Base-by-base conservation (phyloP, 345 rosid species). In the Cochlearia excelsa region DNA sequence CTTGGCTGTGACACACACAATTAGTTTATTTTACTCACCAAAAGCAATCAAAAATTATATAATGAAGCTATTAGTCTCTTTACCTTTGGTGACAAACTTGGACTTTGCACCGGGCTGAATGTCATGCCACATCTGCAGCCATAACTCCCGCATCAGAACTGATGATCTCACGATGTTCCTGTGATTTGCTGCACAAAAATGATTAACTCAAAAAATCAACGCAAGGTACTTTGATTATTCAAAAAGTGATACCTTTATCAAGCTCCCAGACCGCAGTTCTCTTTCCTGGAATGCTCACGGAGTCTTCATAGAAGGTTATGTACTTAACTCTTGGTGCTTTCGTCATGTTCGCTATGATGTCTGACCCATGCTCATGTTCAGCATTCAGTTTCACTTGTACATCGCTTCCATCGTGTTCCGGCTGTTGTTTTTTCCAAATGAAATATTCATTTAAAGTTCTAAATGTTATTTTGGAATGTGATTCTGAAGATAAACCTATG, bases 61-160 rank as follows among this genome's bases (percentile, higher is more conserved):
- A 16, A 16, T 16, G 23, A 16, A 16, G 23, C 23, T 16, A 16
- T 33, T 61, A 51, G 6, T 59, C 78, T 30, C 62, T 66, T 47
- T 60, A 89, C 99, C 99, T 85, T 93, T 93, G 8, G 90, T 89
- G 42, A 89, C 97, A 59, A 83, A 93, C 34, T 82, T 78, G 50
- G 85, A 73, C 63, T 74, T 75, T 30, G 81, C 71, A 68, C 73
- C 78, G 26, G 86, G 86, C 69, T 79, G 86, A 61, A 85, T 81
- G 69, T 93, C 94, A 61, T 93, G 99, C 97, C 97, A 93, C 87
- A 93, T 85, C 69, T 89, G 91, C 69, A 93, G 99, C 99, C 99
- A 93, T 75, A 93, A 69, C 79, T 89, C 99, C 59, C 99, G 80
- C 99, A 93, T 89, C 51, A 89, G 78, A 69, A 75, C 87, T 28